Evolutionary conservation across 257 asterid genomes (phyloP).

Genomic region (Solanum bulbocastanum): DNA sequence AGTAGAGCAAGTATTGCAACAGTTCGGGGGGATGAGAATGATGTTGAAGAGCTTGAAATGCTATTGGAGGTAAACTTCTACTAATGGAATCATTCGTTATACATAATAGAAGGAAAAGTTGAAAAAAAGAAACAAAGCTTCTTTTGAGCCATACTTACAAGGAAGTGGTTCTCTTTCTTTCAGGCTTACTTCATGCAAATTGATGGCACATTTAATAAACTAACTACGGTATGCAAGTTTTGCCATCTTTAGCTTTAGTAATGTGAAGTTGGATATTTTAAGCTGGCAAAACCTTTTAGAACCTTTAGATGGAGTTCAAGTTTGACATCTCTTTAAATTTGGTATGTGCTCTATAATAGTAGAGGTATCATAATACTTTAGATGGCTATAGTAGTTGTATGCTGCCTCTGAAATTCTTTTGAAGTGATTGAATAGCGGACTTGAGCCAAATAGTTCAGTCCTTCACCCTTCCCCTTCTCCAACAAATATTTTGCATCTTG

Average conservation of each 20-base stretch:
- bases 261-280: neutral
- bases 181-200: constrained; percentile 97
- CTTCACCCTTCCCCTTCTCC: neutral
- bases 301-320: neutral
- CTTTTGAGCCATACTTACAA: neutral
- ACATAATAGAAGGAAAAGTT: neutral
- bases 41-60: constrained; percentile 94
- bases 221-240: constrained; percentile 54
- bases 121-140: neutral
- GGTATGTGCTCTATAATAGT: neutral
- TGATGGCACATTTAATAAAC: constrained; percentile 78
- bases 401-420: neutral
- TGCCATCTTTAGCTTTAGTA: neutral
- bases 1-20: constrained; percentile 90
- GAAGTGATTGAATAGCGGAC: neutral
- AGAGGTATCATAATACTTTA: neutral
- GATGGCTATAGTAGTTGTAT: neutral
- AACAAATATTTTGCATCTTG: neutral
- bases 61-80: constrained; percentile 57
- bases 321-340: neutral
- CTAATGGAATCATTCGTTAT: neutral
- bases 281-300: neutral
- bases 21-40: constrained; percentile 72
- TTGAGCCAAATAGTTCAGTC: neutral
- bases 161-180: neutral